Percentiles rank a stretch among this genome's conserved stretches.
Conservation (phyloP, 768 basidiomycete species). For the Tricholomella constricta region DNA sequence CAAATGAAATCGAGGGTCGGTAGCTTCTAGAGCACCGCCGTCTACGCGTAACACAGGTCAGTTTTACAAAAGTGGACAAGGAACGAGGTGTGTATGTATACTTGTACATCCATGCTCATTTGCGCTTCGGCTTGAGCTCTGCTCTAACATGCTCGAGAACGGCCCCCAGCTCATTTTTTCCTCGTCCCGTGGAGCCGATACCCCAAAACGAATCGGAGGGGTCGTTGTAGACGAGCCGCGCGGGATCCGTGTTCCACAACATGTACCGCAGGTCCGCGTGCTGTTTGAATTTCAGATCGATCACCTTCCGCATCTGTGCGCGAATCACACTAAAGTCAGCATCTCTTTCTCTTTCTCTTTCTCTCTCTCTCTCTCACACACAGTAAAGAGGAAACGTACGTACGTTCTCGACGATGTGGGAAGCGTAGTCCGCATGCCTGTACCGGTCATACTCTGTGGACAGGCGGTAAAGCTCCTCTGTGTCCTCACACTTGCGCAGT, state of each 20-base stretch:
- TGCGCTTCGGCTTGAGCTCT: constrained; percentile 9
- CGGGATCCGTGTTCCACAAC: constrained; percentile 53
- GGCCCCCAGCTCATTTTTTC: constrained; percentile 65
- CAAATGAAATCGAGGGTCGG: background rate
- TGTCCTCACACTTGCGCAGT: constrained; percentile 45
- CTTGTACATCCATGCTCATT: background rate
- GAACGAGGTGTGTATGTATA: background rate
- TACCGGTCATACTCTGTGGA: constrained; percentile 25
- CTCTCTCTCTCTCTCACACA: no score
- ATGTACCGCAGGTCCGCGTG: constrained; percentile 54
- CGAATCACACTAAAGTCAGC: background rate
- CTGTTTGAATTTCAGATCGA: constrained; percentile 71
- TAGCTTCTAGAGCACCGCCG: no score
- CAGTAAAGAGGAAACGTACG: background rate
- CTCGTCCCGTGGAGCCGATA: constrained; percentile 46
- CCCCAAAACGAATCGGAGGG: constrained; percentile 66
- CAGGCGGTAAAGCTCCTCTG: constrained; percentile 40
- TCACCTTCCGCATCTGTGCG: constrained; percentile 65
- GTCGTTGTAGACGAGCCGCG: constrained; percentile 55
- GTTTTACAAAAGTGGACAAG: no score
- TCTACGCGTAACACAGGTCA: no score
- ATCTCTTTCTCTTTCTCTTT: background rate
- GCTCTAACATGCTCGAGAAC: constrained; percentile 55
- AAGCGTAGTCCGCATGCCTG: background rate
- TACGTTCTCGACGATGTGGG: constrained; percentile 5